phyloP scores from a whole-genome alignment of 1,284 basidiomycete species.

The Omphalotus olearius region DNA sequence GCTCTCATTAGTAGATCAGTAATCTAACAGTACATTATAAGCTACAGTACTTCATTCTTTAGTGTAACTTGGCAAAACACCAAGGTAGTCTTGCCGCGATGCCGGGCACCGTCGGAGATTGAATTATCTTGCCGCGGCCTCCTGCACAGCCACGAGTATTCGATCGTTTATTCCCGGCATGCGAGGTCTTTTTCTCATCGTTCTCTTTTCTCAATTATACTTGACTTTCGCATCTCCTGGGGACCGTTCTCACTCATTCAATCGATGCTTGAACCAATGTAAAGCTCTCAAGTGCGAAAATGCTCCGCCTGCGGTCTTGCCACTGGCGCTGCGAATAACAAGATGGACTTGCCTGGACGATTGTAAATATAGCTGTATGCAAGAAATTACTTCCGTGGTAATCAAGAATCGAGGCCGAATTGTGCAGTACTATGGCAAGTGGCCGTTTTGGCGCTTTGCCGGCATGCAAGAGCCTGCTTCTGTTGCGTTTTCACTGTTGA shows the following conservation, averaged over 20 bases:
- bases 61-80: no score
- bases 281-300: constrained; percentile 8
- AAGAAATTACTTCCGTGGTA: constrained; percentile 70
- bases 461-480: constrained; percentile 97
- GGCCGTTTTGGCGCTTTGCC: constrained; percentile 85
- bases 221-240: constrained; percentile 12
- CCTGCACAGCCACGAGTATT: no score
- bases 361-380: constrained; percentile 90
- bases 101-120: no score
- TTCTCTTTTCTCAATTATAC: background rate
- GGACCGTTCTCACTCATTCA: constrained; percentile 10
- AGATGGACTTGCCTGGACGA: constrained; percentile 81
- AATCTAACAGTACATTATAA: no score
- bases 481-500: constrained; percentile 84
- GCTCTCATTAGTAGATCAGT: constrained; percentile 31
- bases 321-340: constrained; percentile 50
- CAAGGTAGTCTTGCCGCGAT: no score
- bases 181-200: no score
- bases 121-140: no score
- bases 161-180: no score
- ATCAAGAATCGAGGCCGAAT: constrained; percentile 37
- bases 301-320: constrained; percentile 24
- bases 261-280: constrained; percentile 11
- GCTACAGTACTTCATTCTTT: no score
- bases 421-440: constrained; percentile 93